Evolutionary conservation across 83 land plant species (phyloP).

Genomic region (Diphasiastrum complanatum): DNA sequence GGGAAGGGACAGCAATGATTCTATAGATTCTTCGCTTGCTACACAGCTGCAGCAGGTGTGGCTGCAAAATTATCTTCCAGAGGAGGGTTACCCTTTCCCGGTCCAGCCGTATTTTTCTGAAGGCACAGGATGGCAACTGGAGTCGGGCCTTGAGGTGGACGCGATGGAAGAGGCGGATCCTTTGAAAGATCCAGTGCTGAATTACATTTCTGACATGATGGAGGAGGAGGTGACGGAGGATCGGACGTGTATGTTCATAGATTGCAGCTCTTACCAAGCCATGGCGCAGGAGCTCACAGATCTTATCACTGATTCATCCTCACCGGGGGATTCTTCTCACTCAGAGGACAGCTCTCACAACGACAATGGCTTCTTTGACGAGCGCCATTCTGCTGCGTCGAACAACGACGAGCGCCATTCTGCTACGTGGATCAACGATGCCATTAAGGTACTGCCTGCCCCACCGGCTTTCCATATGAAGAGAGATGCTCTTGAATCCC

Average conservation of each 20-base stretch:
- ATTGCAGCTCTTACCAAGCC: slow-evolving; percentile 26
- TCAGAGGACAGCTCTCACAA: not conserved
- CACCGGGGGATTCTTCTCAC: not conserved
- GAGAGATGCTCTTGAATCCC: too few relatives aligned
- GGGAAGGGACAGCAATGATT: too few relatives aligned
- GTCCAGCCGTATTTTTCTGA: slow-evolving; percentile 11
- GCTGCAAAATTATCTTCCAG: slow-evolving; percentile 22
- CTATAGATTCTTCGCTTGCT: slow-evolving; percentile 14
- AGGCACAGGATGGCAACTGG: not conserved
- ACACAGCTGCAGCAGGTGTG: slow-evolving; percentile 28
- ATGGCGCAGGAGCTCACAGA: slow-evolving; percentile 33
- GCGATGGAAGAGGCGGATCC: slow-evolving; percentile 8
- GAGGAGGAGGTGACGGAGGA: slow-evolving; percentile 26
- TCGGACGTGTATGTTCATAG: slow-evolving; percentile 30
- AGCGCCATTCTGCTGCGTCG: too few relatives aligned
- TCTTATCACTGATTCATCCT: slow-evolving; percentile 12
- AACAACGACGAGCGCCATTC: too few relatives aligned
- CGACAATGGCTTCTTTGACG: not conserved
- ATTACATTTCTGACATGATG: slow-evolving; percentile 18
- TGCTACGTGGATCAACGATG: not conserved
- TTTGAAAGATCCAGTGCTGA: slow-evolving; percentile 13
- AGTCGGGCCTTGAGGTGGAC: slow-evolving; percentile 2
- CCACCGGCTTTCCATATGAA: too few relatives aligned
- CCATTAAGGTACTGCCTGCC: too few relatives aligned
- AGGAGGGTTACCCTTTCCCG: not conserved